These are phyloP conservation scores for Candolleomyces efflorescens DNA, from an alignment of 768 basidiomycete genomes.

Conservation along the genomic window DNA sequence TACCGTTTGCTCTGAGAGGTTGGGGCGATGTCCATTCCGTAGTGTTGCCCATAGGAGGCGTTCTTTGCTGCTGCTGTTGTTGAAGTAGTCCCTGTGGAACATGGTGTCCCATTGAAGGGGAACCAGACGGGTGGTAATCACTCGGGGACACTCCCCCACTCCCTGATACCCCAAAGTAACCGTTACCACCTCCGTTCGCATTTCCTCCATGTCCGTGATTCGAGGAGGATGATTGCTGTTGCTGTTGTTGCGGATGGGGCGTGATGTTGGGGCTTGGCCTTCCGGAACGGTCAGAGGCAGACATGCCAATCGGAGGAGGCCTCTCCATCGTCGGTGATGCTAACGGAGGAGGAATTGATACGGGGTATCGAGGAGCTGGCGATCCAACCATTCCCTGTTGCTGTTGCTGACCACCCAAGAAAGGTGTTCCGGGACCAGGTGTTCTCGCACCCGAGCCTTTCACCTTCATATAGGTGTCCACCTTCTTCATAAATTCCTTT, in stretches of 20 bases:
- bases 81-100: not conserved
- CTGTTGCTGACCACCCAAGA: not conserved
- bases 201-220: constrained; percentile 6
- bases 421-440: constrained; percentile 5
- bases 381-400: not conserved
- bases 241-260: not conserved
- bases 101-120: not conserved
- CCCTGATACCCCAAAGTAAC: not conserved
- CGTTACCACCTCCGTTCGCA: not conserved
- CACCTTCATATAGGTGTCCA: constrained; percentile 82
- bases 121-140: constrained; percentile 2
- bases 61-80: constrained; percentile 1
- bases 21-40: not conserved
- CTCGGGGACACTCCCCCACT: not conserved
- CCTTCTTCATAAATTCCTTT: constrained; percentile 95
- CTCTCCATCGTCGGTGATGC: constrained; percentile 10
- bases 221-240: not conserved
- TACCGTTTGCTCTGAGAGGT: not conserved
- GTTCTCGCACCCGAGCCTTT: constrained; percentile 34
- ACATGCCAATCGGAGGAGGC: constrained; percentile 6
- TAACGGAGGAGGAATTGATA: not conserved
- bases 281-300: constrained; percentile 6
- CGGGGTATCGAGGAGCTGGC: not conserved
- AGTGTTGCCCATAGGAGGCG: constrained; percentile 3
- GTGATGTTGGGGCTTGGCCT: constrained; percentile 7